Base-by-base conservation (phyloP, 768 basidiomycete species). In the Ramaria sp. region DNA sequence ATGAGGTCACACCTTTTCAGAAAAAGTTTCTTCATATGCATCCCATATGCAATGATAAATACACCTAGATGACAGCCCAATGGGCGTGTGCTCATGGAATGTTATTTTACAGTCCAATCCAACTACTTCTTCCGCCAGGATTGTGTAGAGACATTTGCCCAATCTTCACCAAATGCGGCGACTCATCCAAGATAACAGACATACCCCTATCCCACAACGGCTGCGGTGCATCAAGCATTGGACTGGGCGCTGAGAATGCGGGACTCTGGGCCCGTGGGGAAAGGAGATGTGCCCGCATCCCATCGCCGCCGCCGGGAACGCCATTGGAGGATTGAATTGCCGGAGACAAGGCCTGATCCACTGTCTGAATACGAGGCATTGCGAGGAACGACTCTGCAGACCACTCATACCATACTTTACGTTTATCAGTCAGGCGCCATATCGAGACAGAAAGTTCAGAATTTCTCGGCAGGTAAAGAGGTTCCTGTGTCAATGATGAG, bases 361-460 rank as follows among this genome's bases (percentile, higher is more conserved):
- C 64, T 41, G 59, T 34, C 12, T 52, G 15, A 34, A 59, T 52
- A 5, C 68, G 69, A 34, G 79, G 74, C 17, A 85, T 73, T 4
- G 88, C 81, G 53, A 98, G 73, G 73, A 90, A 98, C 17, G 91
- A 85, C 65, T 97, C 94, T 0, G 92, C 93, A 65, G 88, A 85
- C 96, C 96, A 99, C 70, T 98, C 96, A 70, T 98, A 98, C 96
- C 96, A 99, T 13, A 99, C 89, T 63, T 88, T 86, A 17, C 83
- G 81, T 56, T 85, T 79, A 69, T 88, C 89, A 1, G 92, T 95
- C 60, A 96, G 71, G 24, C 96, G 84, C 94, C 96, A 99, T 27
- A 99, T 81, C 22, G 88, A 88, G 4, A 97, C 90, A 59, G 91
- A 87, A 12, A 99, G 73, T 65, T 99, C 96, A 17, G 90, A 87